Evolutionary conservation across 2,329 filamentous ascomycete genomes (phyloP), one percentile per base, ranked within the genome.

Genomic region (Venturia effusa): DNA sequence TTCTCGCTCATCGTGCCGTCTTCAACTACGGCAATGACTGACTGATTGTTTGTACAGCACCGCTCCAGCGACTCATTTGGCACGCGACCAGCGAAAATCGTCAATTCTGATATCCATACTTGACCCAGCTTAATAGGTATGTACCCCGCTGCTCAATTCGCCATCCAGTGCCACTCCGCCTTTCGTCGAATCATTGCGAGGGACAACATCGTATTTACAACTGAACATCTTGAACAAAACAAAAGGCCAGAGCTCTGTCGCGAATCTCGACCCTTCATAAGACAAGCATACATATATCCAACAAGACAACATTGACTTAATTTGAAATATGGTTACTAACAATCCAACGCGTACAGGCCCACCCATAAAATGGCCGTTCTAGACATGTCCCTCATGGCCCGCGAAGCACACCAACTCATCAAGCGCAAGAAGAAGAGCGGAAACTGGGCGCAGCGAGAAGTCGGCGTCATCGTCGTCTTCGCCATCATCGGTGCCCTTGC

Each of bases 391-490:
- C 7, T 55, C 11, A 19, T 57, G 27, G 27, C 61, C 13, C 61
- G 45, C 34, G 41, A 4, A 30, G 61, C 41, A n/a, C 40, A 62
- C 41, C 22, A 62, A 32, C 32, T 48, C 15, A 22, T 62, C 19
- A 48, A 48, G 30, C 40, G 45, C 41, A 62, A 55, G 45, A 62
- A 48, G 13, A 32, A 27, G 40, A 24, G 15, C 43, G 43, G 37
- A 2, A 39, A 85, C 77, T 87, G 82, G 81, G 83, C 84, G 30
- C 68, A 74, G 66, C 69, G 74, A 39, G 81, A 87, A 70, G 78
- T 81, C 55, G 84, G 84, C 73, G 83, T 86, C 67, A 78, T 87
- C 61, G 76, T 86, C 67, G 84, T 87, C 64, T 84, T 87, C 74
- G 79, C 76, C 73, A 83, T 87, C 68, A 77, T 86, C 72, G 82